These are phyloP conservation scores for Alternaria burnsii DNA, from an alignment of 2,329 filamentous ascomycete species.

Conservation along the genomic window DNA sequence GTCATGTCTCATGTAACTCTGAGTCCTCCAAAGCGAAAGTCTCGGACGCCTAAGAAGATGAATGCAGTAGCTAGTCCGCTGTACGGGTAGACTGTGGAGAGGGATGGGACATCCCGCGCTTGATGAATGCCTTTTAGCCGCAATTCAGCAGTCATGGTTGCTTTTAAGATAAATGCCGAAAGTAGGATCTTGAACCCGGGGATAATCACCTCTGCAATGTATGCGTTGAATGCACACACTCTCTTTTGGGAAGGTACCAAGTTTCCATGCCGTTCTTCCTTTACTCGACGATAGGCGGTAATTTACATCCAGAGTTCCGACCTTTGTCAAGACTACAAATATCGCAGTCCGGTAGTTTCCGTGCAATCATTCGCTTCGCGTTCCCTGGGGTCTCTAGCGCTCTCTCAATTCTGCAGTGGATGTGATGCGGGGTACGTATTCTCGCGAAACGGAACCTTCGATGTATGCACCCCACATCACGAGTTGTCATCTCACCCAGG, in stretches of 20 bases:
- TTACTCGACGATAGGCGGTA: neutral
- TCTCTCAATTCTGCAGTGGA: neutral
- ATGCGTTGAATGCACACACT: neutral
- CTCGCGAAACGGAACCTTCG: neutral
- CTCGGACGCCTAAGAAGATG: neutral
- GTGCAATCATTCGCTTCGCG: neutral
- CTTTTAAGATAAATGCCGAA: neutral
- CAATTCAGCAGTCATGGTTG: neutral
- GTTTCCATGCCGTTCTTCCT: neutral
- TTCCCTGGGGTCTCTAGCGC: neutral
- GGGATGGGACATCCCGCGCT: neutral
- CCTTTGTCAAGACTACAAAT: neutral
- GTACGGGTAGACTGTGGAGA: neutral
- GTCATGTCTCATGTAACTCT: conserved; percentile 3
- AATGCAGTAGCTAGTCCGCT: neutral
- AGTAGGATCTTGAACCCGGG: neutral
- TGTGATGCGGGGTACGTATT: conserved; percentile 1
- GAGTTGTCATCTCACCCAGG: neutral
- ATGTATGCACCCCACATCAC: conserved; percentile 10
- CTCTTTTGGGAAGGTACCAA: neutral
- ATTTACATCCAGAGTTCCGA: neutral
- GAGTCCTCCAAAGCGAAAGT: neutral
- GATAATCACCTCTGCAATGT: neutral
- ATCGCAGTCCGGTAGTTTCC: neutral
- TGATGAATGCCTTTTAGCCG: neutral